Conservation (phyloP, 352 stramenopile species). For the Phytophthora vignae region DNA sequence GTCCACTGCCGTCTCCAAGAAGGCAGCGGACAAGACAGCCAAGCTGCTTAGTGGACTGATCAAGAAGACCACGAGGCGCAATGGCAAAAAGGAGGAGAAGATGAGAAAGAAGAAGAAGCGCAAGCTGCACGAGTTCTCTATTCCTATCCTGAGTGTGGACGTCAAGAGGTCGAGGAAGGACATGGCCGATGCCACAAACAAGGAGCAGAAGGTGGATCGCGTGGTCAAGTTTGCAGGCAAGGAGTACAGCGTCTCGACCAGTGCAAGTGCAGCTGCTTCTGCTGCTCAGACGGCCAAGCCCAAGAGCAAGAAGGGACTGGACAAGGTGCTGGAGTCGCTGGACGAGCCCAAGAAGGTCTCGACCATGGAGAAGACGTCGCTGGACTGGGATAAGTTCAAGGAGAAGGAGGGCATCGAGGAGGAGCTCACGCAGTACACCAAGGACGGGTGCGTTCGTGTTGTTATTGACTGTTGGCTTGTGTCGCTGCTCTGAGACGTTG, state of each 20-base stretch:
- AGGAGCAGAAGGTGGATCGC: constrained; percentile 53
- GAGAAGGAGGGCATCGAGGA: constrained; percentile 92
- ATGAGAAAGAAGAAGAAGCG: constrained; percentile 58
- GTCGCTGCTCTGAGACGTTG: background rate
- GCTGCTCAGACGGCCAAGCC: background rate
- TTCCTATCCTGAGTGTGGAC: constrained; percentile 78
- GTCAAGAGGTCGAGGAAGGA: constrained; percentile 61
- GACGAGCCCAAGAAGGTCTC: constrained; percentile 92
- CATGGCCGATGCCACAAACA: constrained; percentile 32
- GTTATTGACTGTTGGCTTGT: background rate
- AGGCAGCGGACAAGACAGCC: constrained; percentile 49
- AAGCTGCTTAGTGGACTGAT: constrained; percentile 40
- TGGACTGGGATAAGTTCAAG: constrained; percentile 98
- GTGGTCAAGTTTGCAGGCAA: constrained; percentile 89
- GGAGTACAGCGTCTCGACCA: constrained; percentile 66
- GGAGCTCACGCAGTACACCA: constrained; percentile 93
- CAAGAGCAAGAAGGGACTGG: constrained; percentile 55
- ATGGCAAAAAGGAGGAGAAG: constrained; percentile 28
- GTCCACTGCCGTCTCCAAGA: constrained; percentile 62
- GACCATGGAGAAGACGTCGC: constrained; percentile 95
- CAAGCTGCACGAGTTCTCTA: constrained; percentile 75
- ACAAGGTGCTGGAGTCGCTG: constrained; percentile 89
- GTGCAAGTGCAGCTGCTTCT: background rate
- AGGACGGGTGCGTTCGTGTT: constrained; percentile 77
- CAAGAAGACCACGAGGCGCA: constrained; percentile 54